Evolutionary conservation across 805 yeast genomes (phyloP).

Genomic region (Yamadazyma tumulicola): DNA sequence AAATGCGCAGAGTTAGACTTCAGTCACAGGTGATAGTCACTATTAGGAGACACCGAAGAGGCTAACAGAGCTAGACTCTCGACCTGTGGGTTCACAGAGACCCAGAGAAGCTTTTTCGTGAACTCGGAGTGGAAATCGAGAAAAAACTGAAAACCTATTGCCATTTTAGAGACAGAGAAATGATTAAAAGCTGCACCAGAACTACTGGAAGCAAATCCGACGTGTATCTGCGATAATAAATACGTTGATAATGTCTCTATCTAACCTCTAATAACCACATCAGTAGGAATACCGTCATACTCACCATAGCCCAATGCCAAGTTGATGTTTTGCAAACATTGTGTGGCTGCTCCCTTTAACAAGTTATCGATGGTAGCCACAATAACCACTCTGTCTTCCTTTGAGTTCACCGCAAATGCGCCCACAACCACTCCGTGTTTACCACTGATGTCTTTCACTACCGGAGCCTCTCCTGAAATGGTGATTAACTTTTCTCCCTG

Average conservation of each 20-base stretch:
- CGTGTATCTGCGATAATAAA: no score
- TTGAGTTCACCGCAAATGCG: slow-evolving; percentile 89
- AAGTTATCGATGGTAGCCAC: slow-evolving; percentile 95
- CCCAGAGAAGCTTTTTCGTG: no score
- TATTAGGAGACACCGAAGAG: no score
- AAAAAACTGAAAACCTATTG: no score
- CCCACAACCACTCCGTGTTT: slow-evolving; percentile 95
- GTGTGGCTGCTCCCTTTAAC: slow-evolving; percentile 98
- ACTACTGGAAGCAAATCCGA: no score
- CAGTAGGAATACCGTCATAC: slow-evolving; percentile 89
- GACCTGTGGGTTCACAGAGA: no score
- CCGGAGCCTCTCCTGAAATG: slow-evolving; percentile 88
- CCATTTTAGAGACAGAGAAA: no score
- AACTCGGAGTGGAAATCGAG: neutral
- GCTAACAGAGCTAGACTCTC: no score
- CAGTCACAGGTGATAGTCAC: no score
- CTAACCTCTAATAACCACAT: slow-evolving; percentile 50
- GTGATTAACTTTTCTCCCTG: slow-evolving; percentile 82
- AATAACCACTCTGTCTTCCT: slow-evolving; percentile 85
- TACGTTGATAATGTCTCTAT: no score
- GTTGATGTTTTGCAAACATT: slow-evolving; percentile 94
- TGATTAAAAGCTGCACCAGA: no score
- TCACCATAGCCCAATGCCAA: slow-evolving; percentile 87
- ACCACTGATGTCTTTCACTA: slow-evolving; percentile 86
- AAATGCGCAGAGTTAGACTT: no score